These are phyloP conservation scores for Calonectria ilicicola DNA, from an alignment of 2,329 filamentous ascomycete species.

Conservation along the genomic window DNA sequence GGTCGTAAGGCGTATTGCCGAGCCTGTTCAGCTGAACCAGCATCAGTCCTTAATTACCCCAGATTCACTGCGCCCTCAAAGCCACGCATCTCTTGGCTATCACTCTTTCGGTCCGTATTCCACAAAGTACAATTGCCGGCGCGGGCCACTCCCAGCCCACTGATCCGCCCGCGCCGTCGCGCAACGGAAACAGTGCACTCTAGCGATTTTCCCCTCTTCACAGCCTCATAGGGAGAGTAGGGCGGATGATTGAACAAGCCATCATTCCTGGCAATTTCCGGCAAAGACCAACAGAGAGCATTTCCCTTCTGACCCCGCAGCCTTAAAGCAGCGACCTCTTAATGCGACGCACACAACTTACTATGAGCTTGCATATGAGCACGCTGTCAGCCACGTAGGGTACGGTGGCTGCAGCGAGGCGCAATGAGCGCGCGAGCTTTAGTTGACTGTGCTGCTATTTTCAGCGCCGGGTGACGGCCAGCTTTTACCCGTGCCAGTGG, in stretches of 20 bases:
- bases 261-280: neutral
- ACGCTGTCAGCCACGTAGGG: constrained; percentile 7
- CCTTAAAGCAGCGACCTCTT: neutral
- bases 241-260: neutral
- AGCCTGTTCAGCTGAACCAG: neutral
- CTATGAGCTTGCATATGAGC: neutral
- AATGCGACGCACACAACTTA: neutral
- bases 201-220: neutral
- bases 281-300: neutral
- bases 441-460: constrained; percentile 17
- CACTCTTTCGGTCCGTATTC: neutral
- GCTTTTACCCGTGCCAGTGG: neutral
- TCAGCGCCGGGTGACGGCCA: neutral
- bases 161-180: neutral
- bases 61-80: neutral
- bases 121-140: neutral
- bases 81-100: neutral
- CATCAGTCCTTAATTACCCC: neutral
- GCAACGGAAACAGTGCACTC: constrained; percentile 2
- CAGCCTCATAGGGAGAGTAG: neutral
- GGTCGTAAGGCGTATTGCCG: neutral
- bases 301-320: neutral
- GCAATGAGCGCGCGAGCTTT: constrained; percentile 6
- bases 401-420: constrained; percentile 5
- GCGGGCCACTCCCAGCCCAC: neutral